phyloP scores from a whole-genome alignment of 805 yeast species.

The Ogataea ramenticola region DNA sequence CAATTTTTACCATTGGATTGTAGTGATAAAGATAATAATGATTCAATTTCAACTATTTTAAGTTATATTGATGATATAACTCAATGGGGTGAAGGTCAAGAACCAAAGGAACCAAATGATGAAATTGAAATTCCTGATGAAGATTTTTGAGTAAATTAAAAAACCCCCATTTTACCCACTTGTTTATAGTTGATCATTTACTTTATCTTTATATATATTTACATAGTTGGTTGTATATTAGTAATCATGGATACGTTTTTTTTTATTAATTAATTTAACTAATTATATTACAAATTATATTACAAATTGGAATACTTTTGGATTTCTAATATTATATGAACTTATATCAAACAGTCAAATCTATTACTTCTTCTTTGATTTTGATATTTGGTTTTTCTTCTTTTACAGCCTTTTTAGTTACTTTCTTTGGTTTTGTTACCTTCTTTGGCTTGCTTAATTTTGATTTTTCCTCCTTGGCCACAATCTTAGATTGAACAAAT shows the following conservation, averaged over 20 bases:
- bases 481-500: conserved; percentile 1
- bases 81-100: conserved; percentile 95
- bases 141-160: conserved; percentile 22
- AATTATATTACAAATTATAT: no score
- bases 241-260: no score
- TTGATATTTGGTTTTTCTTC: conserved; percentile 1
- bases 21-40: conserved; percentile 48
- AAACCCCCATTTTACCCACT: no score
- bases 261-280: no score
- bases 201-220: no score
- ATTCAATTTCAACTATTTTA: conserved; percentile 73
- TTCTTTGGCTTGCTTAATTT: no score
- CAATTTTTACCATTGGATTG: conserved; percentile 88
- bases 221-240: no score
- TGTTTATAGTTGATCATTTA: no score
- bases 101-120: conserved; percentile 92
- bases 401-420: neutral
- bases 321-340: no score
- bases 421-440: neutral
- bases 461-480: neutral
- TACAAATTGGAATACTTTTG: no score
- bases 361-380: no score
- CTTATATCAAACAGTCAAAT: no score
- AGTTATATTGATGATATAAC: conserved; percentile 95
- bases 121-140: conserved; percentile 59